A percentile compares a stretch with the other conserved stretches of the same genome.
Evolutionary conservation across 305 asterid species (phyloP).

Genomic region (Fraxinus angustifolia): DNA sequence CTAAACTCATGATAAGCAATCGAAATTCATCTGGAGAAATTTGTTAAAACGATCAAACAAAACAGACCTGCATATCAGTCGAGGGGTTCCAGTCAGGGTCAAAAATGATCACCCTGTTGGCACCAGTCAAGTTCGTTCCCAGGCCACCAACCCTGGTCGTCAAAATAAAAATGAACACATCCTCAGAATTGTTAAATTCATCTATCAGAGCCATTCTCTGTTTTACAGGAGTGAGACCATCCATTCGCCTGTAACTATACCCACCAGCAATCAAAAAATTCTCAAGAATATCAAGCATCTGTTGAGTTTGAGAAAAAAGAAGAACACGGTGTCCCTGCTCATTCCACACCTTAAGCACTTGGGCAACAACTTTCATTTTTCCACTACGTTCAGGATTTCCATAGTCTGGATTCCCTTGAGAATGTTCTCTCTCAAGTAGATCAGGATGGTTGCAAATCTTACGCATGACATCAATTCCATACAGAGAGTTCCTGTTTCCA

Average conservation of each 20-base stretch:
- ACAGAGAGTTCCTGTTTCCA: conserved; percentile 82
- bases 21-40: conserved; percentile 4
- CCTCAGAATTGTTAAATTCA: conserved; percentile 76
- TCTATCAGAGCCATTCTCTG: conserved; percentile 91
- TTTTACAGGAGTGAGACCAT: conserved; percentile 82
- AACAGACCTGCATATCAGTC: conserved; percentile 86
- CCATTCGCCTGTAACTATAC: conserved; percentile 85
- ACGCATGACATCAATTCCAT: conserved; percentile 93
- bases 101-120: conserved; percentile 89
- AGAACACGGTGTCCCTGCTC: conserved; percentile 97
- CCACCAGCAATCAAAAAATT: conserved; percentile 49
- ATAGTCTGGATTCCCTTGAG: conserved; percentile 75
- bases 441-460: conserved; percentile 98
- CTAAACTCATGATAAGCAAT: conserved; percentile 3
- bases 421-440: conserved; percentile 93
- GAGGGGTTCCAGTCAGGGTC: conserved; percentile 99
- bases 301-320: conserved; percentile 88
- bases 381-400: conserved; percentile 91
- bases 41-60: conserved; percentile 11
- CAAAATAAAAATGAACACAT: conserved; percentile 73
- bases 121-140: conserved; percentile 95
- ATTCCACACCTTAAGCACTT: conserved; percentile 89
- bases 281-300: conserved; percentile 97
- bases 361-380: conserved; percentile 83
- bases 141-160: conserved; percentile 97